Evolutionary conservation across 495 filamentous ascomycete species (phyloP), one percentile per base, ranked within the genome.

Genomic region (Daldinia grandis): DNA sequence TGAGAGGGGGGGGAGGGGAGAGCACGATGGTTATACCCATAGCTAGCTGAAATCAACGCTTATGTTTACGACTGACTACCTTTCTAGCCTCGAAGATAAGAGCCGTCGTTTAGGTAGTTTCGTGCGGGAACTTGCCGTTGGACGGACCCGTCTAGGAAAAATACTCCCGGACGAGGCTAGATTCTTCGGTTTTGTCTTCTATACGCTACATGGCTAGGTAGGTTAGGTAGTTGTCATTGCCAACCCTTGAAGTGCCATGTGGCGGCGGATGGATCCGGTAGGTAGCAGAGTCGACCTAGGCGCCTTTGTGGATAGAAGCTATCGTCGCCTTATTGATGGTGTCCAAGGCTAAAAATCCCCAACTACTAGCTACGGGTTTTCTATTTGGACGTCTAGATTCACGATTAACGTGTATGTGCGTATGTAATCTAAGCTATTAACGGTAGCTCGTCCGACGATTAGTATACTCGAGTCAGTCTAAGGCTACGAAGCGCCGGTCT

Each of bases 171-270:
- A 33, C 37, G 25, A 55, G 56, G 28, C 56, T 30, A 38, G 62
- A 56, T 58, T 50, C 8, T 12, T 57, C 37, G n/a, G 33, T 42
- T 4, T 24, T 9, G 19, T 55, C 47, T 7, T 21, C 15, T 21
- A 54, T 30, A 40, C 19, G 37, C 51, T 66, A 64, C 42, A 24
- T 12, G 49, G n/a, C n/a, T 47, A 27, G n/a, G n/a, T n/a, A n/a
- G n/a, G n/a, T n/a, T n/a, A n/a, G n/a, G n/a, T n/a, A n/a, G 27
- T 64, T 44, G 21, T 35, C 33, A 58, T 42, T 54, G 17, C 9
- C 30, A 31, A 73, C 63, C 66, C 71, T 63, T 66, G 66, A 21
- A 62, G 24, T 57, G 66, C 71, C 71, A 73, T 73, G 66, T 73
- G 71, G 66, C 21, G 44, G 40, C 47, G 42, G 15, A 4, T 24